Percentiles rank a stretch among this genome's conserved stretches.
phyloP scores from a whole-genome alignment of 225 moss, liverwort and hornwort genomes.

The Polytrichum commune region DNA sequence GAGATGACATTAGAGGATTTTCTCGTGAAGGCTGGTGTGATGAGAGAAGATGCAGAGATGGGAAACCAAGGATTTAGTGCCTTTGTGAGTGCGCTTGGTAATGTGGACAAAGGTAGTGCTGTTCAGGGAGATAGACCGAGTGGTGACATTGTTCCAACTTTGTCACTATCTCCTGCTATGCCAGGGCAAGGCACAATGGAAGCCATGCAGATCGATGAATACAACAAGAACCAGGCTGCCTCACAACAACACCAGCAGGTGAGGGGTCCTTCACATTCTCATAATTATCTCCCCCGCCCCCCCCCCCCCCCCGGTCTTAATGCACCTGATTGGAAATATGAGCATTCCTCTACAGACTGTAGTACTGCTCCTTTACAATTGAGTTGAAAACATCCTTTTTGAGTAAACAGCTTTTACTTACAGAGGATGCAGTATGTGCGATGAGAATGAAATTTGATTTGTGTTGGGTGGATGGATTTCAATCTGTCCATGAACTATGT shows the following conservation, averaged over 20 bases:
- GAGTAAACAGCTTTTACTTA: no score
- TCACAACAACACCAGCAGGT: slow-evolving; percentile 19
- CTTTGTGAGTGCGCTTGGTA: slow-evolving; percentile 25
- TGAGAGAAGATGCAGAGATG: slow-evolving; percentile 68
- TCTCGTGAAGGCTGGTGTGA: slow-evolving; percentile 86
- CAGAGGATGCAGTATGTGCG: no score
- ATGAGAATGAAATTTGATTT: no score
- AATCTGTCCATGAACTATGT: no score
- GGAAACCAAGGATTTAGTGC: slow-evolving; percentile 39
- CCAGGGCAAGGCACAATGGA: slow-evolving; percentile 68
- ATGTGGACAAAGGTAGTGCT: slow-evolving; percentile 39
- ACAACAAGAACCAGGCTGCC: slow-evolving; percentile 51
- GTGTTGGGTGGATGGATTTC: no score
- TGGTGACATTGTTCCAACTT: slow-evolving; percentile 55
- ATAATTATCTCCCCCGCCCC: no score
- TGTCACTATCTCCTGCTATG: slow-evolving; percentile 70
- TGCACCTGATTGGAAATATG: no score
- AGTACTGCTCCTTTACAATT: no score
- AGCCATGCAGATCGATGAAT: slow-evolving; percentile 66
- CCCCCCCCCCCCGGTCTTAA: no score
- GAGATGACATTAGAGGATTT: slow-evolving; percentile 98
- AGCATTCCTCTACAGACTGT: no score
- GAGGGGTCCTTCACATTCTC: not conserved
- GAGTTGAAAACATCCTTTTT: no score
- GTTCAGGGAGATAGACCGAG: slow-evolving; percentile 45